A percentile compares a stretch with the other conserved stretches of the same genome.
Conservation (phyloP, 768 basidiomycete genomes). For the Cubamyces lactineus region DNA sequence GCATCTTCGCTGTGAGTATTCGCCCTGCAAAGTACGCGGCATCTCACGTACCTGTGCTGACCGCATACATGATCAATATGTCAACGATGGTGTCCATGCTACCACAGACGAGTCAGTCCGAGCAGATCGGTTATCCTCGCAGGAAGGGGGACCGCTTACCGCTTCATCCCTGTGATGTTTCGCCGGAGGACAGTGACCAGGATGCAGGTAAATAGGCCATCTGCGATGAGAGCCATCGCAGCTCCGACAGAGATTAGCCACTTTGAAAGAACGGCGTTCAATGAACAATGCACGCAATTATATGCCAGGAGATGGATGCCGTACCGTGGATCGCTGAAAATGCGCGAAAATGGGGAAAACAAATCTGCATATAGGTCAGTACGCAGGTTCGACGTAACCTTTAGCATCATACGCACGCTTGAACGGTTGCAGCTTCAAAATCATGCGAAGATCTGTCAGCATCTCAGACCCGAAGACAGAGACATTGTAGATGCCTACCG, state of each 20-base stretch:
- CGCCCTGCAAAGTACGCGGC: too few relatives aligned
- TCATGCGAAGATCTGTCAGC: neutral
- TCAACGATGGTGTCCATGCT: constrained; percentile 14
- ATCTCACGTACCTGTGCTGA: constrained; percentile 6
- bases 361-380: neutral
- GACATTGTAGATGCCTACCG: neutral
- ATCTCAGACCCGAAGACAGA: neutral
- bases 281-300: neutral
- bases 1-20: neutral
- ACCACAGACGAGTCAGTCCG: neutral
- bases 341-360: neutral
- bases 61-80: constrained; percentile 3
- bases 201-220: constrained; percentile 1
- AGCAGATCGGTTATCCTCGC: neutral
- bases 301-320: neutral
- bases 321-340: constrained; percentile 7
- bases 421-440: neutral
- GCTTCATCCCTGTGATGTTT: constrained; percentile 8
- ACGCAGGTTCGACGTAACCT: too few relatives aligned
- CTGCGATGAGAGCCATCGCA: constrained; percentile 7
- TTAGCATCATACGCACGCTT: neutral
- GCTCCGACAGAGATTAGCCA: constrained; percentile 15
- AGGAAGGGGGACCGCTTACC: neutral
- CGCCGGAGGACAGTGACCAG: constrained; percentile 1
- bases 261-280: neutral